Evolutionary conservation across 2,329 filamentous ascomycete genomes (phyloP).

Genomic region (Xylaria sp.): DNA sequence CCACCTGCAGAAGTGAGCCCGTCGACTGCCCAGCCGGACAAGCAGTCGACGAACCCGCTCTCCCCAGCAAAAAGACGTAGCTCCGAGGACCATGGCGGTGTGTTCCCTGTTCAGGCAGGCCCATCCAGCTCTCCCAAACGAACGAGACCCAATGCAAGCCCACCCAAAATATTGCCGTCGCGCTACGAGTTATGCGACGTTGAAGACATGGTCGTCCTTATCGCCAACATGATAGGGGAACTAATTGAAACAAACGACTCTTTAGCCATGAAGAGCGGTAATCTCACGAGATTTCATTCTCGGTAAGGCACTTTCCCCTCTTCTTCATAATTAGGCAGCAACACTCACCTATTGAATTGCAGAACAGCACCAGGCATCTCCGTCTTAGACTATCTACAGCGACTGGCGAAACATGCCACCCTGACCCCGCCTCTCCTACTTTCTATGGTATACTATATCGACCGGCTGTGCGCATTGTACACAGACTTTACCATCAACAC

Average conservation of each 20-base stretch:
- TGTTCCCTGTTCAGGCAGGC: conserved; percentile 47
- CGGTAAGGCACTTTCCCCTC: conserved; percentile 64
- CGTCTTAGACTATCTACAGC: conserved; percentile 91
- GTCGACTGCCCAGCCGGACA: conserved; percentile 38
- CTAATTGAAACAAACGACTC: conserved; percentile 92
- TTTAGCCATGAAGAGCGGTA: conserved; percentile 84
- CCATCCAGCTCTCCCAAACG: conserved; percentile 62
- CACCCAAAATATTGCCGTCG: conserved; percentile 71
- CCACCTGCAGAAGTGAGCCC: conserved; percentile 43
- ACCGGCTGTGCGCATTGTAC: conserved; percentile 90
- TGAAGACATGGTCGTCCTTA: conserved; percentile 88
- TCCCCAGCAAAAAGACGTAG: conserved; percentile 59
- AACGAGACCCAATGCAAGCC: conserved; percentile 60
- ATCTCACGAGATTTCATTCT: conserved; percentile 94
- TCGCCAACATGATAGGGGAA: conserved; percentile 95
- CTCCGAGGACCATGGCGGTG: conserved; percentile 52
- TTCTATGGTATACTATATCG: conserved; percentile 99
- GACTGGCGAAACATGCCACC: conserved; percentile 92
- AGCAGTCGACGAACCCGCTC: conserved; percentile 39
- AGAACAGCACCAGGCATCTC: conserved; percentile 86
- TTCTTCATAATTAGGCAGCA: neutral
- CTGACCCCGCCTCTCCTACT: conserved; percentile 93
- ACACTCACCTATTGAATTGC: conserved; percentile 32
- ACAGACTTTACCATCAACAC: conserved; percentile 96
- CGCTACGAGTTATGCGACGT: conserved; percentile 84